phyloP scores from a whole-genome alignment of 805 yeast species.

The Lachancea dasiensis region DNA sequence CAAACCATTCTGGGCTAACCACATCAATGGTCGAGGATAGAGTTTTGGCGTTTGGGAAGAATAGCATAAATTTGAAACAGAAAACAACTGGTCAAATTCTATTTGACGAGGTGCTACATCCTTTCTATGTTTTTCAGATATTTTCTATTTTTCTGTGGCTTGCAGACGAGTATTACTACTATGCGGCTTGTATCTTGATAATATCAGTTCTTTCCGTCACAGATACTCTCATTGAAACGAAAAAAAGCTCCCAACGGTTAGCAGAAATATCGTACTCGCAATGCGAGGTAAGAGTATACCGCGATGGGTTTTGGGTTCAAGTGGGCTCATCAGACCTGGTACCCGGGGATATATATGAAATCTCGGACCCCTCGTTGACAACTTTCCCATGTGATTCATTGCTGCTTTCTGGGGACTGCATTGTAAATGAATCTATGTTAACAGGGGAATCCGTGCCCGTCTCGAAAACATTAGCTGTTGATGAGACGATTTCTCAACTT shows the following conservation, averaged over 20 bases:
- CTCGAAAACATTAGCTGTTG: conserved; percentile 63
- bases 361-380: conserved; percentile 73
- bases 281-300: conserved; percentile 83
- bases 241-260: conserved; percentile 62
- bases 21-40: conserved; percentile 66
- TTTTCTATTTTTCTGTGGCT: conserved; percentile 90
- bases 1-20: conserved; percentile 59
- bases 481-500: conserved; percentile 53
- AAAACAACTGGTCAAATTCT: conserved; percentile 61
- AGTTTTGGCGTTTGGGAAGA: conserved; percentile 65
- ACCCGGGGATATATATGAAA: conserved; percentile 93
- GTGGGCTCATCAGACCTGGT: conserved; percentile 71
- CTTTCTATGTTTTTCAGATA: conserved; percentile 91
- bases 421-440: conserved; percentile 95
- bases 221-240: conserved; percentile 84
- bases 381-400: conserved; percentile 86
- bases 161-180: conserved; percentile 86
- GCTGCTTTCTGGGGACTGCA: conserved; percentile 84
- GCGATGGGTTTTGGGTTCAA: conserved; percentile 91
- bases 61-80: conserved; percentile 68
- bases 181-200: conserved; percentile 85
- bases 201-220: conserved; percentile 77
- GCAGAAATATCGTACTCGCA: conserved; percentile 65
- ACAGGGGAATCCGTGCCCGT: conserved; percentile 99
- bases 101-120: conserved; percentile 86